These are phyloP conservation scores for Alisma plantagoaquatica DNA, from an alignment of 106 monocot genomes.

Conservation along the genomic window DNA sequence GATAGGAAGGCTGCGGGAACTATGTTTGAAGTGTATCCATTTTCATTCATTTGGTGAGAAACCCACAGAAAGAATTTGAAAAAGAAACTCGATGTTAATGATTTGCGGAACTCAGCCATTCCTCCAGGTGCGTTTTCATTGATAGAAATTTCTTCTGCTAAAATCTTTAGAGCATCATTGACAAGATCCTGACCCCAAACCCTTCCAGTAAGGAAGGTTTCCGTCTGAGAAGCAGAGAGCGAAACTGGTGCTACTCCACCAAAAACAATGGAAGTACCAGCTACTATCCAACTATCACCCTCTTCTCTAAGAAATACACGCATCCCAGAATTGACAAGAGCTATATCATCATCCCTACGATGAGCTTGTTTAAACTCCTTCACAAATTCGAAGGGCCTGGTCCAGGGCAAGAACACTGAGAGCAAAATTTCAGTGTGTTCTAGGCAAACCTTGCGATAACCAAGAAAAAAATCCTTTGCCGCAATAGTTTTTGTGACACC, in stretches of 20 bases:
- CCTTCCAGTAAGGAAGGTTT: constrained; percentile 45
- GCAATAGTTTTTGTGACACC: constrained; percentile 42
- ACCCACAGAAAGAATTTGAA: constrained; percentile 95
- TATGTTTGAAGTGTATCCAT: constrained; percentile 21
- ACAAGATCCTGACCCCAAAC: constrained; percentile 58
- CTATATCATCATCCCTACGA: constrained; percentile 98
- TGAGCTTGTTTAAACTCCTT: constrained; percentile 99
- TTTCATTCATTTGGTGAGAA: constrained; percentile 45
- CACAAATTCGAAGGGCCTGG: constrained; percentile 68
- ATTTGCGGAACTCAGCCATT: constrained; percentile 94
- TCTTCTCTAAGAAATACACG: constrained; percentile 49
- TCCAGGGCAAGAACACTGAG: constrained; percentile 86
- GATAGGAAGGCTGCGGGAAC: constrained; percentile 29
- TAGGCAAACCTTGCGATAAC: constrained; percentile 87
- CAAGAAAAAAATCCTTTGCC: constrained; percentile 78
- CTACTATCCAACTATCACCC: constrained; percentile 37
- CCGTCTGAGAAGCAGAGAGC: constrained; percentile 45
- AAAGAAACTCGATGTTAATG: constrained; percentile 93
- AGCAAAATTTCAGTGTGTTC: constrained; percentile 55
- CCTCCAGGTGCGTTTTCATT: constrained; percentile 89
- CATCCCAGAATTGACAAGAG: constrained; percentile 98
- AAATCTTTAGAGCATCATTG: constrained; percentile 37
- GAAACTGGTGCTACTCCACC: constrained; percentile 93
- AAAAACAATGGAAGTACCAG: constrained; percentile 73
- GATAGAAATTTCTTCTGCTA: constrained; percentile 64